These are phyloP conservation scores for Pseudofabraea citricarpa DNA, from an alignment of 2,329 filamentous ascomycete species.

Conservation along the genomic window DNA sequence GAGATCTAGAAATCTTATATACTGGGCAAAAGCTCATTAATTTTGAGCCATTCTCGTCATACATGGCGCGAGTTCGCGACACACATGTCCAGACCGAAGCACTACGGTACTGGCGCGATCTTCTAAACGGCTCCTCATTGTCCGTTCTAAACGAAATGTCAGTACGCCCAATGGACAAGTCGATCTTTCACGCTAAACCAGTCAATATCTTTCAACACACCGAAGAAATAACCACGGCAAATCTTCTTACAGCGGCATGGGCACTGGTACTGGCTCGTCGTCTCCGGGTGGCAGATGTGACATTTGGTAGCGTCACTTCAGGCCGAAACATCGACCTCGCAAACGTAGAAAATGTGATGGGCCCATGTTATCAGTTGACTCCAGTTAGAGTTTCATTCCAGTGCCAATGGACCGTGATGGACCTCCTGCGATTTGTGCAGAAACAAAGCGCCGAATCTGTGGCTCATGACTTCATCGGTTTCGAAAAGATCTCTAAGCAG, in stretches of 20 bases:
- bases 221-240: constrained; percentile 35
- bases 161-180: constrained; percentile 15
- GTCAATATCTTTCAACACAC: constrained; percentile 22
- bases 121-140: constrained; percentile 30
- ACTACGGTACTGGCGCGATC: constrained; percentile 40
- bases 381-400: constrained; percentile 37
- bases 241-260: constrained; percentile 38
- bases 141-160: constrained; percentile 9
- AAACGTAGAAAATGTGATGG: constrained; percentile 34
- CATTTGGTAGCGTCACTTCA: constrained; percentile 37
- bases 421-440: constrained; percentile 30
- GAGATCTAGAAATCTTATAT: constrained; percentile 15
- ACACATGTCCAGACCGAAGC: constrained; percentile 26
- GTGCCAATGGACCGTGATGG: constrained; percentile 25
- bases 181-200: constrained; percentile 27
- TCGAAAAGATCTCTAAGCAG: constrained; percentile 27
- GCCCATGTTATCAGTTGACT: constrained; percentile 40
- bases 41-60: constrained; percentile 34
- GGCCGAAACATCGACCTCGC: constrained; percentile 35
- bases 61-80: constrained; percentile 21
- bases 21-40: constrained; percentile 29
- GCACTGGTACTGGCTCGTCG: constrained; percentile 34
- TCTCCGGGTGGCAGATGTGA: constrained; percentile 29
- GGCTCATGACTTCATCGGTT: constrained; percentile 31
- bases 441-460: constrained; percentile 25